phyloP scores from a whole-genome alignment of 371 early-diverging fungal species.

The Lichtheimia hyalospora region DNA sequence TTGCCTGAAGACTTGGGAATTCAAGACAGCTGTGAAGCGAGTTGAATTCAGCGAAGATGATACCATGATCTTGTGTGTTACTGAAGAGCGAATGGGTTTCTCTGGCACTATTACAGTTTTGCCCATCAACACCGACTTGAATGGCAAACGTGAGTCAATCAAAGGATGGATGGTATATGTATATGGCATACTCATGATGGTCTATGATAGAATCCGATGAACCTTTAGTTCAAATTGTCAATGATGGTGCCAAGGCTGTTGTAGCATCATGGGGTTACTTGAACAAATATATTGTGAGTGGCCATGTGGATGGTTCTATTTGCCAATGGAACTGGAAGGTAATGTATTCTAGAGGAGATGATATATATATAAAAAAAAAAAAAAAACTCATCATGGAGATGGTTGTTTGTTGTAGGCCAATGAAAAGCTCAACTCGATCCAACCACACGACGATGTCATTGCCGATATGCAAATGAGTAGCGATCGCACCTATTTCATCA shows the following conservation, averaged over 20 bases:
- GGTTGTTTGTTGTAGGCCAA: conserved; percentile 45
- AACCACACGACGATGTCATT: conserved; percentile 77
- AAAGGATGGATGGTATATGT: neutral
- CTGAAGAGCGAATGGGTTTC: conserved; percentile 96
- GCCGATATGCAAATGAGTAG: conserved; percentile 93
- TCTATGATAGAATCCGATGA: conserved; percentile 68
- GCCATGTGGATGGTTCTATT: conserved; percentile 92
- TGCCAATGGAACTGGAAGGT: conserved; percentile 82
- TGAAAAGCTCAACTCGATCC: conserved; percentile 57
- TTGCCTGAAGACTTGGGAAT: conserved; percentile 85
- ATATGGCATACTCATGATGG: neutral
- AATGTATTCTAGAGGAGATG: conserved; percentile 20
- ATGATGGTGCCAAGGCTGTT: conserved; percentile 80
- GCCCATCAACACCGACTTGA: conserved; percentile 66
- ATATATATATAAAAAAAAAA: no score
- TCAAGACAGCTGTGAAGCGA: conserved; percentile 90
- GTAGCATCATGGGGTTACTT: conserved; percentile 92
- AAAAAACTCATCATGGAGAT: neutral
- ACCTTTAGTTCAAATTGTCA: conserved; percentile 65
- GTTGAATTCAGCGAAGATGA: conserved; percentile 92
- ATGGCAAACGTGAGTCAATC: conserved; percentile 18
- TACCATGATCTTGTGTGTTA: conserved; percentile 84
- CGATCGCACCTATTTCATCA: conserved; percentile 96
- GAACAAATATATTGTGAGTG: conserved; percentile 89
- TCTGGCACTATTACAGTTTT: conserved; percentile 83